Evolutionary conservation across 345 rosid species (phyloP), one percentile per base, ranked within the genome.

Genomic region (Eucalyptus decipiens): DNA sequence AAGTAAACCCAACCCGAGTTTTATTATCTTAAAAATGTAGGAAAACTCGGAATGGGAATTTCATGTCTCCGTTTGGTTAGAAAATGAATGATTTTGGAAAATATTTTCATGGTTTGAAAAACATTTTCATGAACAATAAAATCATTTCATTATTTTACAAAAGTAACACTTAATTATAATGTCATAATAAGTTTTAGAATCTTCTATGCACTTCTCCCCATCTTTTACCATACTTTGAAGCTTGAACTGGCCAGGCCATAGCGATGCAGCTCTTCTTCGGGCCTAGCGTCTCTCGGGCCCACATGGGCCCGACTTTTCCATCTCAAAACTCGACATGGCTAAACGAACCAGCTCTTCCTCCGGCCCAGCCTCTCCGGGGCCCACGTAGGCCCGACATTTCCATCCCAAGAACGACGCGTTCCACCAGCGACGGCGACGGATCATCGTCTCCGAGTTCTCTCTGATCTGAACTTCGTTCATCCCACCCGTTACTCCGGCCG

Each of bases 231-330:
- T 4, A 67, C 23, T 67, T 16, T 67, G 80, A 17, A 17, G 24
- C 43, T 69, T 69, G 42, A 69, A 69, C 24, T 5, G 80, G 80
- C 9, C 42, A 34, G 80, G 80, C 80, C 80, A 16, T n/a, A 32
- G 5, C 11, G 42, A 69, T 32, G 42, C 42, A 69, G 42, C 42
- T 0, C 13, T 69, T 69, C 80, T 69, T 69, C 42, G 42, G n/a
- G n/a, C n/a, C n/a, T n/a, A n/a, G n/a, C n/a, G n/a, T n/a, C n/a
- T n/a, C n/a, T n/a, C n/a, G n/a, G 81, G 81, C 81, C 81, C 26
- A 0, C 0, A 9, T 18, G 3, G 80, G 43, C 80, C 80, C 43
- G 26, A 34, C 23, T 0, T 17, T 18, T 69, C 43, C 80, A 69
- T 34, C 23, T 9, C 2, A 17, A 69, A 40, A 21, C 47, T 76